Evolutionary conservation across 768 basidiomycete species (phyloP).

Genomic region (Panaeolus papilionaceus): DNA sequence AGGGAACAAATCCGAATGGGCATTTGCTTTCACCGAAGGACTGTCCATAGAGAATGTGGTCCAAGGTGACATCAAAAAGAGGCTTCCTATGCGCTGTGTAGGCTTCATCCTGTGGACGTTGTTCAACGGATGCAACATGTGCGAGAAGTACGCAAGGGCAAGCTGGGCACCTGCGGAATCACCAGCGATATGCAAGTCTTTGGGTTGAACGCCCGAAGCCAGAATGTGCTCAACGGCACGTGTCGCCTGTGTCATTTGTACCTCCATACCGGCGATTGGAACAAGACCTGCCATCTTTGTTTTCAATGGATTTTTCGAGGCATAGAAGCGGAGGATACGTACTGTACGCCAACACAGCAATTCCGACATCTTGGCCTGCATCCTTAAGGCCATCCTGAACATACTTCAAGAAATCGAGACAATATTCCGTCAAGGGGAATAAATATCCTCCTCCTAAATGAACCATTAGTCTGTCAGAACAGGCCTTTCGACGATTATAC

Average conservation of each 20-base stretch:
- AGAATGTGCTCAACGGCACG: constrained; percentile 36
- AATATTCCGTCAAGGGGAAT: too few relatives aligned
- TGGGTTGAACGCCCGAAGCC: constrained; percentile 31
- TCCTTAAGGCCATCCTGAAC: not conserved
- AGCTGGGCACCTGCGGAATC: constrained; percentile 44
- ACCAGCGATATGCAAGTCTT: constrained; percentile 35
- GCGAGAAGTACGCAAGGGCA: constrained; percentile 33
- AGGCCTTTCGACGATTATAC: not conserved
- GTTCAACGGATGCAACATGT: constrained; percentile 37
- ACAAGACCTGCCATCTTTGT: constrained; percentile 27
- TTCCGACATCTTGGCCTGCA: not conserved
- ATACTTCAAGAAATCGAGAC: too few relatives aligned
- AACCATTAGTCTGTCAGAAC: too few relatives aligned
- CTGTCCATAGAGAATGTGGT: not conserved
- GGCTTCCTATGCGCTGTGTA: constrained; percentile 18
- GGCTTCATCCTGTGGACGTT: constrained; percentile 25
- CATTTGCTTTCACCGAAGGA: not conserved
- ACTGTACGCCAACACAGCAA: not conserved
- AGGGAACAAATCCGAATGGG: not conserved
- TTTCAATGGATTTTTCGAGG: not conserved
- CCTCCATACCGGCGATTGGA: constrained; percentile 36
- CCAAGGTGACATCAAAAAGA: not conserved
- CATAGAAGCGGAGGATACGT: not conserved
- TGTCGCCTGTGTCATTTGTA: constrained; percentile 34
- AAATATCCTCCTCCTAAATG: too few relatives aligned